Evolutionary conservation across 805 yeast genomes (phyloP), one percentile per base, ranked within the genome.

Genomic region (Lachancea waltii): DNA sequence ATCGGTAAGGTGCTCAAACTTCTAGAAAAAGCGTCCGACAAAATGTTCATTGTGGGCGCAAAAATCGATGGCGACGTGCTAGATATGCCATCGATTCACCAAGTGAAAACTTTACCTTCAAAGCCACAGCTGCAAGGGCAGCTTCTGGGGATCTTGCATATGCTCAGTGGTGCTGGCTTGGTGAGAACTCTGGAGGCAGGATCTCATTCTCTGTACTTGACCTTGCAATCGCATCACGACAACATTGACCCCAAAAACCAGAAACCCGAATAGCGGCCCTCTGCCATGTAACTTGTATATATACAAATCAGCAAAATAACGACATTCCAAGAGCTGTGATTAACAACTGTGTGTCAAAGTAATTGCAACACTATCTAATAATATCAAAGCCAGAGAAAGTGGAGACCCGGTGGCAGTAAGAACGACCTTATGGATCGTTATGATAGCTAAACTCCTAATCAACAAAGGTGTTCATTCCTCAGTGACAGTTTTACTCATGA

Each of bases 81-180:
- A 49, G 75, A 77, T 49, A 47, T 73, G 19, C 64, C 63, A 1
- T 69, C 77, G 39, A 62, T 89, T 34, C 67, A 73, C 30, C 50
- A 68, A 45, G 83, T 85, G 68, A 83, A 85, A 65, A 76, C 73
- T 25, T 71, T 92, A 54, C 92, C 95, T 30, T 63, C 78, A 4
- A 68, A 79, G 54, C 77, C 73, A 30, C 78, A 79, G 48, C 66
- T 90, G 49, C 92, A 85, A 41, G 77, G 83, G 7, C 84, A 89
- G 70, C 73, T 92, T 49, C 81, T 82, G 9, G 95, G 95, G 8
- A 68, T 85, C 40, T 74, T 90, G 54, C 79, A 89, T n/a, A 64
- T 82, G 40, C 69, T 85, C 46, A 85, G 95, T 41, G 97, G 97
- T 54, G 89, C 85, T 31, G 95, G 95, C 8, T 71, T 90, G 56